Evolutionary conservation across 192 early-diverging fungal species (phyloP), one percentile per base, ranked within the genome.

Genomic region (Allomyces arbusculus): DNA sequence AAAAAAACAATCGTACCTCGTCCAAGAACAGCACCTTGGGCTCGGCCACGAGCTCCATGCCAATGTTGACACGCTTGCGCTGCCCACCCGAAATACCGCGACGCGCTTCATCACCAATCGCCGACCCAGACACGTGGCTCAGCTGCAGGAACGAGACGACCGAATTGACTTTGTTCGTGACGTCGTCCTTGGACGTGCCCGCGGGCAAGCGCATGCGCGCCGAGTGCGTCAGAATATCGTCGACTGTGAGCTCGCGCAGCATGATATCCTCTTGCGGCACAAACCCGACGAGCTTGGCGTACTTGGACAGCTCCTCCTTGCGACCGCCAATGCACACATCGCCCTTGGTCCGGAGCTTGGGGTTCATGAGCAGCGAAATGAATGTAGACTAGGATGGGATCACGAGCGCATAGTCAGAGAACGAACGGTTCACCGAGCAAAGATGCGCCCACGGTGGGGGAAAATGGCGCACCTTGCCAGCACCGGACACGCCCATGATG

Each of bases 21-120:
- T 87, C 86, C 69, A 84, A 69, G 66, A 88, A 85, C 61, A 88
- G 72, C 22, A 85, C 76, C 55, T 73, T 77, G 7, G 86, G 86
- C 61, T 82, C 70, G 1, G 72, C 72, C 0, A 77, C 78, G 1
- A 79, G 66, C 62, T 88, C 87, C 84, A 88, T 87, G 12, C 86
- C 87, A 69, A 88, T 87, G 66, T 87, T 87, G 62, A 87, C 86
- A 9, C 87, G 77, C 70, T 88, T 88, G 4, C 87, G 70, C 62
- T 88, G 86, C 23, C 86, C 86, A 68, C 87, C 87, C 19, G 81
- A 85, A 25, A 88, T 80, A 33, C 87, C 87, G 58, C 87, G 73
- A 23, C 64, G 63, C n/a, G 75, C 82, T 65, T 82, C 84, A 62
- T 85, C 75, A 10, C 87, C 87, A 22, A 88, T 76, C 12, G 62